phyloP scores from a whole-genome alignment of 306 rosid species.

The Vicia sativa region DNA sequence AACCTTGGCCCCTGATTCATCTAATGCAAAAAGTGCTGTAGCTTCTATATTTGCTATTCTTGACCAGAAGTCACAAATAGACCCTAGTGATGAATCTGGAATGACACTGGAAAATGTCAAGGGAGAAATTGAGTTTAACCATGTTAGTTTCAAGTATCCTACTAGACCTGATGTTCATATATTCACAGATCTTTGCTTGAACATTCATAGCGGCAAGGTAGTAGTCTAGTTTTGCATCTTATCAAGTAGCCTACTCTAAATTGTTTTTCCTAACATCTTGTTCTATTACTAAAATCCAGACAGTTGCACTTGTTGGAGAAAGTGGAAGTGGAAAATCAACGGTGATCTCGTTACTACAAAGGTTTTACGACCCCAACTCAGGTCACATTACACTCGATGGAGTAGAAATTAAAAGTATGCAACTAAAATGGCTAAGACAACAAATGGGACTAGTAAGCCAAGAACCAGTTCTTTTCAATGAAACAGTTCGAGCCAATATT shows the following conservation, averaged over 20 bases:
- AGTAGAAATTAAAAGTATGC: slow-evolving; percentile 51
- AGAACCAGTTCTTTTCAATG: slow-evolving; percentile 77
- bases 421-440: slow-evolving; percentile 77
- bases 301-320: slow-evolving; percentile 81
- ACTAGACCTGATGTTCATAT: slow-evolving; percentile 65
- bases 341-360: slow-evolving; percentile 67
- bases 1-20: slow-evolving; percentile 54
- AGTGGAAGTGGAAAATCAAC: slow-evolving; percentile 92
- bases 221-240: background rate
- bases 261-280: slow-evolving; percentile 18
- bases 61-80: slow-evolving; percentile 63
- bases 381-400: slow-evolving; percentile 73
- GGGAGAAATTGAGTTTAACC: slow-evolving; percentile 65
- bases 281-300: slow-evolving; percentile 41
- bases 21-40: slow-evolving; percentile 56
- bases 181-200: slow-evolving; percentile 63
- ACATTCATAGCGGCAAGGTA: slow-evolving; percentile 76
- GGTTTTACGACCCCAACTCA: slow-evolving; percentile 74
- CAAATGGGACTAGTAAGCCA: slow-evolving; percentile 84
- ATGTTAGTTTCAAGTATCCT: slow-evolving; percentile 78
- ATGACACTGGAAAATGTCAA: slow-evolving; percentile 49
- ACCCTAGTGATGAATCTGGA: slow-evolving; percentile 62
- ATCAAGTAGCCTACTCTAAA: background rate
- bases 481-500: slow-evolving; percentile 71
- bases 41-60: slow-evolving; percentile 78